These are phyloP conservation scores for Cordyceps pruinosa DNA, from an alignment of 2,329 filamentous ascomycete species.

Conservation along the genomic window DNA sequence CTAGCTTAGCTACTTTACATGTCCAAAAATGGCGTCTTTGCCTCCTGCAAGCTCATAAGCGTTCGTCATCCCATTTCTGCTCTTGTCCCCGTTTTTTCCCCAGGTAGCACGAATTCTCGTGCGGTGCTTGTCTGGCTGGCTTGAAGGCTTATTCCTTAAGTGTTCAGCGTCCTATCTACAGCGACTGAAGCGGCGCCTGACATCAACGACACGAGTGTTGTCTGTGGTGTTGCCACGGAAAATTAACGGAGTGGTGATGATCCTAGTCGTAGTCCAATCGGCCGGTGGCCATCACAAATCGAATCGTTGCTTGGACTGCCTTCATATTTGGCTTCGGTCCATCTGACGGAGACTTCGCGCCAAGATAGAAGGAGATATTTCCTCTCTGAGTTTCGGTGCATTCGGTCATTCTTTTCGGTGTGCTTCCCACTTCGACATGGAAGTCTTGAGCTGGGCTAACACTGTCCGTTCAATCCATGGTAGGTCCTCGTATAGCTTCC, in stretches of 20 bases:
- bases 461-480: not conserved
- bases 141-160: not conserved
- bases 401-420: not conserved
- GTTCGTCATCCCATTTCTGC: constrained; percentile 8
- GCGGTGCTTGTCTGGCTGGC: not conserved
- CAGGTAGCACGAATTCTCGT: constrained; percentile 4
- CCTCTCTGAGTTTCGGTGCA: constrained; percentile 4
- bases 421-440: constrained; percentile 4
- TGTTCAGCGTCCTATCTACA: not conserved
- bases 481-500: constrained; percentile 7
- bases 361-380: constrained; percentile 5
- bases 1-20: too few relatives aligned
- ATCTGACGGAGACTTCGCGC: not conserved
- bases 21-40: too few relatives aligned
- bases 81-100: too few relatives aligned
- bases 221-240: not conserved
- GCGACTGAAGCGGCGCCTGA: not conserved
- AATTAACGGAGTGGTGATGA: not conserved
- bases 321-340: not conserved
- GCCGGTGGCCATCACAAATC: not conserved
- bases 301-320: not conserved
- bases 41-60: too few relatives aligned
- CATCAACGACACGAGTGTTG: not conserved
- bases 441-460: constrained; percentile 5
- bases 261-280: not conserved